phyloP scores from a whole-genome alignment of 2,329 filamentous ascomycete species.

The Diaporthe humulicola region DNA sequence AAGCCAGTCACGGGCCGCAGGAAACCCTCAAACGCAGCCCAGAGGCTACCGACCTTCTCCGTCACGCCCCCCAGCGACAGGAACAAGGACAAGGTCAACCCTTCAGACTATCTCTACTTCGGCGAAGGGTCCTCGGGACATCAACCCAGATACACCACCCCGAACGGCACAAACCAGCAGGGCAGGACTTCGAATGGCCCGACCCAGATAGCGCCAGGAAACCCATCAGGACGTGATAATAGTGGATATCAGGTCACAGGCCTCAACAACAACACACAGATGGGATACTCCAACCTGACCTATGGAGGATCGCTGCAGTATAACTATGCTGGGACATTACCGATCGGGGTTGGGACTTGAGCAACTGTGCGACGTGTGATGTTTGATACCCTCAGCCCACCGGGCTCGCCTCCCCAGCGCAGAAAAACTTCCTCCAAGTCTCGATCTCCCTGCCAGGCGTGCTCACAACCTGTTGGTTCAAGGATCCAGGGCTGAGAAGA shows the following conservation, averaged over 20 bases:
- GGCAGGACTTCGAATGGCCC: not conserved
- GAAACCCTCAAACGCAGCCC: constrained; percentile 31
- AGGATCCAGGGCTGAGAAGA: not conserved
- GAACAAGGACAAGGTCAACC: not conserved
- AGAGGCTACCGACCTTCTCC: not conserved
- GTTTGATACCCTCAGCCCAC: not conserved
- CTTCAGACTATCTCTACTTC: constrained; percentile 46
- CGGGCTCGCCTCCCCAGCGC: not conserved
- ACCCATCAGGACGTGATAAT: constrained; percentile 36
- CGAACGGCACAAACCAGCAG: not conserved
- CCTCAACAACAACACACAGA: constrained; percentile 29
- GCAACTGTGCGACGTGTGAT: not conserved
- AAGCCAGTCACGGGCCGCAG: constrained; percentile 32
- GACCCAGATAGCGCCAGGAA: not conserved
- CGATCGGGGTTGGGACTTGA: constrained; percentile 20
- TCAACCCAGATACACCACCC: constrained; percentile 43
- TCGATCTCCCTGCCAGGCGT: not conserved
- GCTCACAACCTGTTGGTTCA: not conserved
- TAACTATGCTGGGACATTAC: constrained; percentile 39
- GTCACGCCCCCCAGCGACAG: not conserved
- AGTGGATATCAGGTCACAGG: constrained; percentile 41
- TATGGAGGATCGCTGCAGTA: constrained; percentile 41
- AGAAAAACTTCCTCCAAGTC: not conserved
- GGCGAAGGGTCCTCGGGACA: constrained; percentile 48
- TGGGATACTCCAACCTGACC: constrained; percentile 39